Evolutionary conservation across 78 protist species (phyloP), one percentile per base, ranked within the genome.

Genomic region (Polysphondylium violaceum): DNA sequence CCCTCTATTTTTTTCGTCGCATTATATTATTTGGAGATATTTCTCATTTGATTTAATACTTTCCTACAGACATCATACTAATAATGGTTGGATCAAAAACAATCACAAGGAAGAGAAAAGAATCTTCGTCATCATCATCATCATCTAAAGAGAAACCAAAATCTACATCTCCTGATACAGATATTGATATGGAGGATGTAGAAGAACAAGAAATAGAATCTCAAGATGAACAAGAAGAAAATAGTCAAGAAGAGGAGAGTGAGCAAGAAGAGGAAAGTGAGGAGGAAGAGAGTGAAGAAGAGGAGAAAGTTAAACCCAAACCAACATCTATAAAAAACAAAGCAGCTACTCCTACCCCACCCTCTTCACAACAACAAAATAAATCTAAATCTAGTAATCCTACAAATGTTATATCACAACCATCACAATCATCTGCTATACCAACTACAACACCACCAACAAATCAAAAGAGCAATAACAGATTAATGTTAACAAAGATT

Each of bases 401-500:
- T 50, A 50, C 61, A 73, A 35, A 17, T 5, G 21, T 36, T 6
- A 40, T 19, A 67, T 40, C 11, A 41, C 25, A 35, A 67, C 16
- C 74, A 67, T 40, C 53, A 35, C 53, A 35, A 67, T 27, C 73
- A 16, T 33, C 41, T 14, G 33, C 23, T 8, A 25, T n/a, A n/a
- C n/a, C n/a, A n/a, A n/a, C n/a, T n/a, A 59, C 23, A 14, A 59
- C 65, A 23, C 65, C 72, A 36, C 5, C 16, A 19, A n/a, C 47
- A 36, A 50, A 50, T 50, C 56, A 50, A 50, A 50, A 19, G 64
- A 33, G 31, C 8, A 58, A 29, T 33, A 81, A 47, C 51, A 95
- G 99, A 63, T 88, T 98, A 44, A 93, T 98, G 85, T 95, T 98
- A 65, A 75, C 74, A 19, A 71, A 93, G 58, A 94, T 99, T 94